Conservation (phyloP, 164 flowering plant species). For the Kingdonia uniflora region DNA sequence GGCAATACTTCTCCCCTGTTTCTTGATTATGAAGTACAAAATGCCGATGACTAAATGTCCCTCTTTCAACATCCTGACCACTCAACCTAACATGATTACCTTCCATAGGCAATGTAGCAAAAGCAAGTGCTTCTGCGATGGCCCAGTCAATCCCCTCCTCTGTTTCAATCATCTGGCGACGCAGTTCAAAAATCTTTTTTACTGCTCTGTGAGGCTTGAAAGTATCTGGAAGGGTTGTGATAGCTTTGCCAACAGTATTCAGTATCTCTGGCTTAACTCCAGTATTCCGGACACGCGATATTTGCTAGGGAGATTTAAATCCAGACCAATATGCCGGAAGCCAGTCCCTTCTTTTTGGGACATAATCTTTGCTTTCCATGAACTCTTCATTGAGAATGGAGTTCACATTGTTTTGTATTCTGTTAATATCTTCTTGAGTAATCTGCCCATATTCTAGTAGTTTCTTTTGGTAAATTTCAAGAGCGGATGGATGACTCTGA, state of each 20-base stretch:
- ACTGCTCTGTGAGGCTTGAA: no score
- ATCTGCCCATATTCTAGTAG: not conserved
- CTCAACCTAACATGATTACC: no score
- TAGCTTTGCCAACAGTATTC: no score
- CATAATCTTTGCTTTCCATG: not conserved
- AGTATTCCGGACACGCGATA: not conserved
- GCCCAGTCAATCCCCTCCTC: not conserved
- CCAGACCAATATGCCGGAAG: not conserved
- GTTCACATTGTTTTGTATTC: not conserved
- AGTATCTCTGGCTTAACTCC: not conserved
- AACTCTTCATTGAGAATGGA: not conserved
- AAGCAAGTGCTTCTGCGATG: not conserved
- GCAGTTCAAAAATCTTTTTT: no score
- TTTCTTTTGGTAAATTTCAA: not conserved
- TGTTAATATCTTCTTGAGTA: not conserved
- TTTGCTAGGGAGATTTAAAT: not conserved
- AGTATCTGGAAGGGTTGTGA: no score
- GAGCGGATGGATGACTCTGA: no score
- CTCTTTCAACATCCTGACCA: no score
- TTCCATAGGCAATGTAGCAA: not conserved
- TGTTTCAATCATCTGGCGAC: not conserved
- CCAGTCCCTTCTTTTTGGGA: no score
- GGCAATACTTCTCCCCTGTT: no score
- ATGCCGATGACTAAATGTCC: no score
- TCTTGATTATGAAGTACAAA: no score